A percentile compares a stretch with the other conserved stretches of the same genome.
Evolutionary conservation across 345 rosid species (phyloP).

Genomic region (Hypericum perforatum): DNA sequence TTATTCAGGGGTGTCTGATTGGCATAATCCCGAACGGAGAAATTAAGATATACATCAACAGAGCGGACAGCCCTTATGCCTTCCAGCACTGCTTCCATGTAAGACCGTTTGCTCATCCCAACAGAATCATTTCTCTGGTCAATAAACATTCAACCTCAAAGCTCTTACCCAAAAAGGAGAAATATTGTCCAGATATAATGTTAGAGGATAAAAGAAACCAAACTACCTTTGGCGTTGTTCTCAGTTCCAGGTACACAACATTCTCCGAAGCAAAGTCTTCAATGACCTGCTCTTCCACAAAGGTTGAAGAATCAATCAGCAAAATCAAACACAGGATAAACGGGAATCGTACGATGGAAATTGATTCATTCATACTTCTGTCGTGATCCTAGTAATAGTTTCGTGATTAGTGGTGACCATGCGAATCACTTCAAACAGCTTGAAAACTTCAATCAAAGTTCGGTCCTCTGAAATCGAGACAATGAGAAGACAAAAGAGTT

Average conservation of each 20-base stretch:
- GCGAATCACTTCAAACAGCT: conserved; percentile 80
- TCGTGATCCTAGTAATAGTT: conserved; percentile 72
- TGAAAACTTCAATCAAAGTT: conserved; percentile 69
- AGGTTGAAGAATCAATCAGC: not conserved
- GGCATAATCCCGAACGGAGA: conserved; percentile 11
- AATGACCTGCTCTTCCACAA: conserved; percentile 42
- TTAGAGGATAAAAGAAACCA: not conserved
- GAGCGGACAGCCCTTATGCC: conserved; percentile 53
- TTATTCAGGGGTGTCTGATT: conserved; percentile 16
- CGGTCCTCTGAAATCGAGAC: conserved; percentile 44
- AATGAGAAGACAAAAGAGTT: not conserved
- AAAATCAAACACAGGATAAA: not conserved
- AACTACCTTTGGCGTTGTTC: conserved; percentile 95
- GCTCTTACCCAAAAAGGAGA: conserved; percentile 8
- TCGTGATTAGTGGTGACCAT: conserved; percentile 69
- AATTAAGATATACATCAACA: conserved; percentile 50
- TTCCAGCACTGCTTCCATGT: conserved; percentile 80
- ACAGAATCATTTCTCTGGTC: conserved; percentile 64
- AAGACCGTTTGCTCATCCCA: conserved; percentile 89
- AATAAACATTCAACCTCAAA: conserved; percentile 9
- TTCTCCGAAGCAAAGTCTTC: conserved; percentile 92
- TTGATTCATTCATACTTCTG: conserved; percentile 48
- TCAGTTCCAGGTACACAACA: conserved; percentile 74
- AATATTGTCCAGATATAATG: too few relatives aligned
- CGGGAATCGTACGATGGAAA: not conserved